Evolutionary conservation across 108 stramenopile species (phyloP).

Genomic region (Chaetoceros tenuissimus): DNA sequence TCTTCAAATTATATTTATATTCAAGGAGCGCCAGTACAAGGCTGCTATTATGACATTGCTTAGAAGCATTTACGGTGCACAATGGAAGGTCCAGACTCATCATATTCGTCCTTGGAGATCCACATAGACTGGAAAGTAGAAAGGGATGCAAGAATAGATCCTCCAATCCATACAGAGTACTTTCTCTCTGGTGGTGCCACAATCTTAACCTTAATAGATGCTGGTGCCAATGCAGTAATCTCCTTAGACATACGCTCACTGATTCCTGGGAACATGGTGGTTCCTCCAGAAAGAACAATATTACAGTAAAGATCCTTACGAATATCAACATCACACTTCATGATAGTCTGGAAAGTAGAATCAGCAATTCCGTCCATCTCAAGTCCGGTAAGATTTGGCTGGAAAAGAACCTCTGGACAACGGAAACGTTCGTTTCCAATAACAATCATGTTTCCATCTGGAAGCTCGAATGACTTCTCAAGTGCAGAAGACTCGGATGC

Average conservation of each 20-base stretch:
- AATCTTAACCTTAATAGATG: constrained; percentile 98
- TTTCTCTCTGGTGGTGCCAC: constrained; percentile 99
- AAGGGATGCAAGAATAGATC: constrained; percentile 96
- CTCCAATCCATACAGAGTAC: constrained; percentile 98
- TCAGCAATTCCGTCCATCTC: constrained; percentile 97
- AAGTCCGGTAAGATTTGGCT: constrained; percentile 94
- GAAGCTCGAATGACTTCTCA: constrained; percentile 90
- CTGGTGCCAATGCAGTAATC: constrained; percentile 89
- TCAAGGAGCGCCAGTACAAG: too few species aligned
- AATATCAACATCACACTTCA: constrained; percentile 99
- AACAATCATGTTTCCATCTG: constrained; percentile 91
- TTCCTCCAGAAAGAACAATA: constrained; percentile 92
- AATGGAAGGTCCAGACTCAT: constrained; percentile 97
- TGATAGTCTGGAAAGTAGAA: constrained; percentile 98
- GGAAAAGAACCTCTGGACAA: constrained; percentile 91
- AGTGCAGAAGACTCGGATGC: constrained; percentile 85
- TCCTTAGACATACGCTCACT: constrained; percentile 99
- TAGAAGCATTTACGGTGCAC: constrained; percentile 73
- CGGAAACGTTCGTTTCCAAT: constrained; percentile 93
- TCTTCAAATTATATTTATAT: too few species aligned
- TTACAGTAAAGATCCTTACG: constrained; percentile 94
- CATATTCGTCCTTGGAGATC: constrained; percentile 99
- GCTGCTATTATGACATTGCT: background rate
- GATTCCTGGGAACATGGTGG: constrained; percentile 99
- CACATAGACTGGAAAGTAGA: constrained; percentile 99